Evolutionary conservation across 495 filamentous ascomycete genomes (phyloP).

Genomic region (Penicillium lividum): DNA sequence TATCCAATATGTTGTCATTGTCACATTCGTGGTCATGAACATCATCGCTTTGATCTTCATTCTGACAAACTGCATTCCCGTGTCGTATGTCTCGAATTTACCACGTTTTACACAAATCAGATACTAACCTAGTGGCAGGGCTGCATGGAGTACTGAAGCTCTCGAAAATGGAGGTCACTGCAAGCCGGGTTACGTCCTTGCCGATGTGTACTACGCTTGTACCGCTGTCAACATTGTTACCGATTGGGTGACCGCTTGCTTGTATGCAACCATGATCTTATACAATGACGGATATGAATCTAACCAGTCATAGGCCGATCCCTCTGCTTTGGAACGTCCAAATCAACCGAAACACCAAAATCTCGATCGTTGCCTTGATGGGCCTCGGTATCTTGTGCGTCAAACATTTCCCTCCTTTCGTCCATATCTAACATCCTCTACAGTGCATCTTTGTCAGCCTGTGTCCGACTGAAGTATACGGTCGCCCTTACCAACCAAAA

Average conservation of each 20-base stretch:
- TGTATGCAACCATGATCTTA: slow-evolving; percentile 31
- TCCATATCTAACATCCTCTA: background rate
- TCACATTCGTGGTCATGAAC: slow-evolving; percentile 22
- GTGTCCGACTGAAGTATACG: slow-evolving; percentile 30
- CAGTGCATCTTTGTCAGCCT: slow-evolving; percentile 27
- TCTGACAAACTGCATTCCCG: slow-evolving; percentile 26
- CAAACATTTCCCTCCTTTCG: background rate
- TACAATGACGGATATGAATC: background rate
- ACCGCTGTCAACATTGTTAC: slow-evolving; percentile 31
- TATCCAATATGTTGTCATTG: slow-evolving; percentile 24
- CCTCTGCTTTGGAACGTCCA: slow-evolving; percentile 51
- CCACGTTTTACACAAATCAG: background rate
- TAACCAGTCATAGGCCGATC: slow-evolving; percentile 32
- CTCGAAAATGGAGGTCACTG: slow-evolving; percentile 24
- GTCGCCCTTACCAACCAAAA: slow-evolving; percentile 21
- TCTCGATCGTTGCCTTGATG: slow-evolving; percentile 48
- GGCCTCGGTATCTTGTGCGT: slow-evolving; percentile 51
- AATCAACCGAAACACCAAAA: slow-evolving; percentile 46
- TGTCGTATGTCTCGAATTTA: slow-evolving; percentile 14
- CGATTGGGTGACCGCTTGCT: slow-evolving; percentile 44
- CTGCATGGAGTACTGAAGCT: slow-evolving; percentile 21
- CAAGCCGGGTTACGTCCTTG: slow-evolving; percentile 23
- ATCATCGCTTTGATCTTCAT: slow-evolving; percentile 30
- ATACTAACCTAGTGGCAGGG: slow-evolving; percentile 16
- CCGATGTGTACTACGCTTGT: slow-evolving; percentile 29